These are phyloP conservation scores for Cryptococcus deneoformans DNA, from an alignment of 1,284 basidiomycete species.

Conservation along the genomic window DNA sequence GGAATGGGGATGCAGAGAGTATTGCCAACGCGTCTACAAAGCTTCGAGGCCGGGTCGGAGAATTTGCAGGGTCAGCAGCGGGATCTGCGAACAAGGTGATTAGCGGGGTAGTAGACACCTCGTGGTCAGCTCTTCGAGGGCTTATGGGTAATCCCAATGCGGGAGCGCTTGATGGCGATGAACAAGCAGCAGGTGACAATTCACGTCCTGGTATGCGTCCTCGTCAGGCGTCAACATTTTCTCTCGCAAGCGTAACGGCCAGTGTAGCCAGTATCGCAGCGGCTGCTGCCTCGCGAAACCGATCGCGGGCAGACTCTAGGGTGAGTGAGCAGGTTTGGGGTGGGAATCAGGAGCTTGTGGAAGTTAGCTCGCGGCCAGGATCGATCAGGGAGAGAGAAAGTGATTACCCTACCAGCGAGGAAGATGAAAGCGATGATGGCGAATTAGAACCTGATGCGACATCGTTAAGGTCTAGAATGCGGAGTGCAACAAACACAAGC, in stretches of 20 bases:
- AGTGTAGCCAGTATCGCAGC: constrained; percentile 57
- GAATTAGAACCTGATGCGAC: constrained; percentile 19
- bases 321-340: constrained; percentile 52
- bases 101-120: constrained; percentile 78
- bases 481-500: constrained; percentile 2
- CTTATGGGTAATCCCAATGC: constrained; percentile 48
- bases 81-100: constrained; percentile 81
- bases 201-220: constrained; percentile 45
- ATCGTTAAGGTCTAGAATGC: constrained; percentile 46
- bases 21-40: constrained; percentile 47
- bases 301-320: constrained; percentile 47
- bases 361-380: constrained; percentile 42
- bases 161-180: background rate
- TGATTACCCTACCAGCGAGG: constrained; percentile 56
- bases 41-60: constrained; percentile 69
- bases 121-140: constrained; percentile 72
- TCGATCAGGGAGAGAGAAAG: constrained; percentile 53
- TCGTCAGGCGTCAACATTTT: constrained; percentile 70
- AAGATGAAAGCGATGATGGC: constrained; percentile 50
- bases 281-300: constrained; percentile 38
- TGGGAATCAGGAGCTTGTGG: constrained; percentile 45
- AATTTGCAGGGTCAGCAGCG: constrained; percentile 58
- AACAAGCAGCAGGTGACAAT: constrained; percentile 22
- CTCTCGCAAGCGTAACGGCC: constrained; percentile 72
- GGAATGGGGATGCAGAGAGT: constrained; percentile 40